Conservation (phyloP, 768 basidiomycete species). For the Leccinum pellstonianum region DNA sequence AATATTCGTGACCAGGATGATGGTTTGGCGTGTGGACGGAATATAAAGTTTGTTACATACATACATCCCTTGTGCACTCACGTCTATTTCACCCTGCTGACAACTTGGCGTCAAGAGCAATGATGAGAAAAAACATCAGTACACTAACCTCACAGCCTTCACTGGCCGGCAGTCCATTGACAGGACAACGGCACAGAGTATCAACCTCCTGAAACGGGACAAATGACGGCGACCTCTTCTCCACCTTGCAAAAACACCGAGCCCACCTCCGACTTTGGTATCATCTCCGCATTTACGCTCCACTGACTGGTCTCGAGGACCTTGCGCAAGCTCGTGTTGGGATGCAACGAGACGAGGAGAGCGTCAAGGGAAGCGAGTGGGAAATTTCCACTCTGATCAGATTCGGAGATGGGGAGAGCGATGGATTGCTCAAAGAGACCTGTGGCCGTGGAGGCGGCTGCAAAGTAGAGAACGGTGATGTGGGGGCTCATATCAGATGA, state of each 20-base stretch:
- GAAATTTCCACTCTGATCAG: slow-evolving; percentile 19
- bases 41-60: too few species aligned
- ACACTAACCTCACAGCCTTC: background rate
- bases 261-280: slow-evolving; percentile 48
- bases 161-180: too few species aligned
- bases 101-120: background rate
- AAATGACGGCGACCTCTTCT: slow-evolving; percentile 78
- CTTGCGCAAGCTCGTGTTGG: slow-evolving; percentile 46
- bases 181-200: slow-evolving; percentile 4
- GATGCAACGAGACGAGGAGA: slow-evolving; percentile 55
- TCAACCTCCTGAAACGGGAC: slow-evolving; percentile 79
- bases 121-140: background rate
- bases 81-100: background rate
- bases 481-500: slow-evolving; percentile 1
- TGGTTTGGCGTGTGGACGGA: too few species aligned
- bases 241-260: slow-evolving; percentile 55
- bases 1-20: too few species aligned
- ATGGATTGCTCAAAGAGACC: slow-evolving; percentile 55
- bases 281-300: slow-evolving; percentile 83
- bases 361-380: slow-evolving; percentile 49
- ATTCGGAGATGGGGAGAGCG: slow-evolving; percentile 38
- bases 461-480: slow-evolving; percentile 54
- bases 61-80: too few species aligned
- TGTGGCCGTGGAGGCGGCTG: slow-evolving; percentile 69
- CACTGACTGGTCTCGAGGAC: slow-evolving; percentile 64